Evolutionary conservation across 1,284 basidiomycete genomes (phyloP).

Genomic region (Paramarasmius palmivorus): DNA sequence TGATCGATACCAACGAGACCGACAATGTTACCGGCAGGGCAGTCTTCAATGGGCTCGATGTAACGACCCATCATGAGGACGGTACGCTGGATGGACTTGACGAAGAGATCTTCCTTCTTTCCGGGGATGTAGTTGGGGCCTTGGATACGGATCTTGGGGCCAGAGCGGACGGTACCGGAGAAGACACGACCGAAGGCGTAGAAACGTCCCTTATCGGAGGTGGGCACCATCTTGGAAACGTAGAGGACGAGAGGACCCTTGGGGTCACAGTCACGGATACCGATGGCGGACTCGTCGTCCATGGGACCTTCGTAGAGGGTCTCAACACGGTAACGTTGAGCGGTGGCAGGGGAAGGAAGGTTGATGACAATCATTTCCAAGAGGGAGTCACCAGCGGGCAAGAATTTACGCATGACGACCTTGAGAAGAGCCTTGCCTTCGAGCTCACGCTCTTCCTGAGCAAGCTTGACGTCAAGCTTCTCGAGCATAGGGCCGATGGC

Average conservation of each 20-base stretch:
- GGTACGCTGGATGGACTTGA: slow-evolving; percentile 99
- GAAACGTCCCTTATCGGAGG: slow-evolving; percentile 99
- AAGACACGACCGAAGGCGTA: slow-evolving; percentile 99
- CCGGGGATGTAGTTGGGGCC: slow-evolving; percentile 99
- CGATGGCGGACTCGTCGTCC: slow-evolving; percentile 99
- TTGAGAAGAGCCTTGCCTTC: slow-evolving; percentile 98
- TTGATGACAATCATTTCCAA: slow-evolving; percentile 99
- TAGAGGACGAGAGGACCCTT: slow-evolving; percentile 97
- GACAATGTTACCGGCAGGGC: slow-evolving; percentile 97
- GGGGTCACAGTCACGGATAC: slow-evolving; percentile 98
- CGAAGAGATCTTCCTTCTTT: slow-evolving; percentile 98
- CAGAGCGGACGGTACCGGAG: slow-evolving; percentile 95
- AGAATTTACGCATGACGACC: slow-evolving; percentile 99
- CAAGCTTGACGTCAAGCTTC: slow-evolving; percentile 95
- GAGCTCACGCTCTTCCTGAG: slow-evolving; percentile 89
- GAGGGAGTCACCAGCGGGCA: slow-evolving; percentile 97
- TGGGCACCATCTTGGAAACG: slow-evolving; percentile 99
- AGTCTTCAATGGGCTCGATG: slow-evolving; percentile 99
- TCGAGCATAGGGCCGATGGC: slow-evolving; percentile 85
- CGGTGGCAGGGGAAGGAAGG: slow-evolving; percentile 95
- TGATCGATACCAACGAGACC: slow-evolving; percentile 99
- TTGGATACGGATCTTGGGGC: slow-evolving; percentile 99
- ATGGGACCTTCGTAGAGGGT: slow-evolving; percentile 99
- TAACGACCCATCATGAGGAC: slow-evolving; percentile 99
- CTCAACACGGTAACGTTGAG: slow-evolving; percentile 98